A percentile compares a stretch with the other conserved stretches of the same genome.
Evolutionary conservation across 1,139 yeast genomes (phyloP).

Genomic region (Pichia sp.): DNA sequence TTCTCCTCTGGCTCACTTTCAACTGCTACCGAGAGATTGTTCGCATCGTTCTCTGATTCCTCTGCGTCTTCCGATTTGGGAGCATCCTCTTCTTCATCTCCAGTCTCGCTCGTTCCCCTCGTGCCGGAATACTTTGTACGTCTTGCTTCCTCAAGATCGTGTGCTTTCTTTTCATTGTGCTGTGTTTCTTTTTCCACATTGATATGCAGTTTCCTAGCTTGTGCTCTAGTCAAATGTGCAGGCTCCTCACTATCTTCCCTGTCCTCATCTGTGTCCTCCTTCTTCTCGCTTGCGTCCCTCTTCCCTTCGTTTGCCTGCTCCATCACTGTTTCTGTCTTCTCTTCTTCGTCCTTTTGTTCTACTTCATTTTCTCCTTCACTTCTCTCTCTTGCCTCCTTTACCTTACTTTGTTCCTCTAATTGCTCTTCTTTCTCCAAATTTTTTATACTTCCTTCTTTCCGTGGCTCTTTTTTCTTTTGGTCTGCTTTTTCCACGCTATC

Average conservation of each 20-base stretch:
- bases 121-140: background rate
- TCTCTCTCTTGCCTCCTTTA: background rate
- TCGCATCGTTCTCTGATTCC: slow-evolving; percentile 4
- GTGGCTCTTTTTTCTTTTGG: background rate
- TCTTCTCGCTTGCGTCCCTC: background rate
- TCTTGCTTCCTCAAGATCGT: slow-evolving; percentile 8
- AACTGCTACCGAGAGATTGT: background rate
- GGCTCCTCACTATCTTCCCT: slow-evolving; percentile 12
- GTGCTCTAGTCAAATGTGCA: slow-evolving; percentile 18
- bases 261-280: slow-evolving; percentile 4
- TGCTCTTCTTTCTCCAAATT: background rate
- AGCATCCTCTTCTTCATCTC: background rate
- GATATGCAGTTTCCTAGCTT: slow-evolving; percentile 14
- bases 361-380: slow-evolving; percentile 8
- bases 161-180: slow-evolving; percentile 11
- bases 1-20: slow-evolving; percentile 10
- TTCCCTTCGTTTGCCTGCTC: slow-evolving; percentile 1
- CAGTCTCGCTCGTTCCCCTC: background rate
- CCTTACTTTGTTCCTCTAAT: background rate
- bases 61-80: slow-evolving; percentile 3
- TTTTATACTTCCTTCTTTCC: background rate
- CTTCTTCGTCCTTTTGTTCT: slow-evolving; percentile 9
- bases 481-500: background rate
- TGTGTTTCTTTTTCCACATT: slow-evolving; percentile 14
- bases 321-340: background rate